Conservation (phyloP, 306 rosid species). For the Castanea crenata region DNA sequence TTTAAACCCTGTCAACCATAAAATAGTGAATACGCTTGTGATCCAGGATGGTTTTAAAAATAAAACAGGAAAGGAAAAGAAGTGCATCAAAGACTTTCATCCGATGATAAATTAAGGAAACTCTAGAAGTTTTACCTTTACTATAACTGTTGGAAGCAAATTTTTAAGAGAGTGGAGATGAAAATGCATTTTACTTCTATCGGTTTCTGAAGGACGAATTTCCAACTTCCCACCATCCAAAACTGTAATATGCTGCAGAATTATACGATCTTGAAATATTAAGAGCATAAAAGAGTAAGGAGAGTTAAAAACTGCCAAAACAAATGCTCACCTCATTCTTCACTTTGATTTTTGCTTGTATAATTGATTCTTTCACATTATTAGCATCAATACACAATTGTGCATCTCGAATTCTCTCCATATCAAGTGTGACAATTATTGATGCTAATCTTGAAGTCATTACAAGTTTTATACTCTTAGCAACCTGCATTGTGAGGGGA, state of each 20-base stretch:
- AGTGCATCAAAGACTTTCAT: neutral
- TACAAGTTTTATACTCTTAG: constrained; percentile 66
- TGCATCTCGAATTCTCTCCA: constrained; percentile 63
- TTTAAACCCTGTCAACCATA: constrained; percentile 70
- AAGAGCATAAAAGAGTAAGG: constrained; percentile 13
- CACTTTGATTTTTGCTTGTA: constrained; percentile 61
- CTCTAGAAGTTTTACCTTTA: constrained; percentile 50
- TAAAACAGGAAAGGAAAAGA: neutral
- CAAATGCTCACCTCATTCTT: constrained; percentile 66
- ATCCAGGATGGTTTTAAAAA: constrained; percentile 1
- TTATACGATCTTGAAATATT: constrained; percentile 21
- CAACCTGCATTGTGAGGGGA: constrained; percentile 49
- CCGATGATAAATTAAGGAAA: constrained; percentile 20
- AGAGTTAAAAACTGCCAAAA: constrained; percentile 4
- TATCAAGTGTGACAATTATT: constrained; percentile 64
- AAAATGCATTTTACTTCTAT: constrained; percentile 66
- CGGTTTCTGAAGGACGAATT: constrained; percentile 55
- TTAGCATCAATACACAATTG: constrained; percentile 66
- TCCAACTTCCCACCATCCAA: constrained; percentile 62
- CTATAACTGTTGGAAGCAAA: constrained; percentile 68
- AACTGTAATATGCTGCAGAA: constrained; percentile 70
- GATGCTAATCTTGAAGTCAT: constrained; percentile 54
- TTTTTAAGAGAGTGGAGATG: constrained; percentile 65
- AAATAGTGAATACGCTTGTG: constrained; percentile 3
- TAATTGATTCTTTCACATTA: constrained; percentile 68